A percentile compares a stretch with the other conserved stretches of the same genome.
These are phyloP conservation scores for Suhomyces guaymorum DNA, from an alignment of 1,139 yeast species.

Conservation along the genomic window DNA sequence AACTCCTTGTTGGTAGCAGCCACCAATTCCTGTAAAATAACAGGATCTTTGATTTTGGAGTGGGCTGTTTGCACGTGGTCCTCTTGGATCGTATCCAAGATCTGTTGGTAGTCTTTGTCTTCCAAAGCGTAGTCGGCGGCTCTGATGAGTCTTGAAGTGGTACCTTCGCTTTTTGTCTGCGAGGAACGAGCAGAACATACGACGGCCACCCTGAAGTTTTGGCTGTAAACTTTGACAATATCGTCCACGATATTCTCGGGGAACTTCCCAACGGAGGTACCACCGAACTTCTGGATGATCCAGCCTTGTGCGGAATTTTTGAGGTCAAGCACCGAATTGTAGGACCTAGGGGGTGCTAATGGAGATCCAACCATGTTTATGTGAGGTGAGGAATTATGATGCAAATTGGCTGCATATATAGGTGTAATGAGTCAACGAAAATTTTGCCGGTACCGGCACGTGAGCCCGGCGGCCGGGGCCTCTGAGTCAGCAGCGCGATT, in stretches of 20 bases:
- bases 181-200: constrained; percentile 96
- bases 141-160: constrained; percentile 77
- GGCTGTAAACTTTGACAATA: constrained; percentile 67
- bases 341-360: constrained; percentile 23
- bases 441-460: constrained; percentile 16
- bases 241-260: constrained; percentile 82
- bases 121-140: constrained; percentile 79
- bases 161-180: constrained; percentile 88
- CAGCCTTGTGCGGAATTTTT: constrained; percentile 48
- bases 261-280: constrained; percentile 97
- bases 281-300: constrained; percentile 96
- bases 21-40: constrained; percentile 50
- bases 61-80: constrained; percentile 83
- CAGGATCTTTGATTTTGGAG: constrained; percentile 45
- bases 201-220: constrained; percentile 76
- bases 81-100: constrained; percentile 63
- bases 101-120: constrained; percentile 50
- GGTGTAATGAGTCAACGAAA: constrained; percentile 14
- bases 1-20: constrained; percentile 65
- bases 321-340: constrained; percentile 47
- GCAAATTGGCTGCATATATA: constrained; percentile 5
- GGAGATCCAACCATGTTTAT: constrained; percentile 9
- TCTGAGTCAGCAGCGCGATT: too few relatives aligned
- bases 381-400: too few relatives aligned
- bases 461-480: constrained; percentile 12